Evolutionary conservation across 1,284 basidiomycete species (phyloP).

Genomic region (Leccinum solheimii): DNA sequence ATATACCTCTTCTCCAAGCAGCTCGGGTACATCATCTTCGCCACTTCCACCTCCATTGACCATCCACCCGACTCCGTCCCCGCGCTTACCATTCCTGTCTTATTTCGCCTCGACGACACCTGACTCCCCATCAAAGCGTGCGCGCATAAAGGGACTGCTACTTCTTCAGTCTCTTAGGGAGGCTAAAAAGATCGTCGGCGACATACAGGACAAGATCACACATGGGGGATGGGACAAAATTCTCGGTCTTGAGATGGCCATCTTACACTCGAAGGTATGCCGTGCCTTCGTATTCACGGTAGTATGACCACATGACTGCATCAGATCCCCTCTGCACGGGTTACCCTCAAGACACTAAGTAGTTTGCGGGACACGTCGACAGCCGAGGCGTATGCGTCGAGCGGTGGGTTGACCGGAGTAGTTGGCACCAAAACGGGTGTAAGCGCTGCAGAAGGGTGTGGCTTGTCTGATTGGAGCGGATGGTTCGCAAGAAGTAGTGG

Average conservation of each 20-base stretch:
- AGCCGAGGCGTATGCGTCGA: slow-evolving; percentile 80
- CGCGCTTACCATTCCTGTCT: slow-evolving; percentile 50
- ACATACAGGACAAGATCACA: slow-evolving; percentile 24
- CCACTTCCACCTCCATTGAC: slow-evolving; percentile 12
- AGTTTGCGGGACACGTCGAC: slow-evolving; percentile 71
- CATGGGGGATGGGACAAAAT: slow-evolving; percentile 40
- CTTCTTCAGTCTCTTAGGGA: slow-evolving; percentile 67
- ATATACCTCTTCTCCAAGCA: slow-evolving; percentile 36
- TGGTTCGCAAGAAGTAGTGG: slow-evolving; percentile 27
- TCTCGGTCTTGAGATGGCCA: slow-evolving; percentile 72
- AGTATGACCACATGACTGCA: background rate
- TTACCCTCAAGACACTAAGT: slow-evolving; percentile 67
- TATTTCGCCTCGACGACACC: slow-evolving; percentile 72
- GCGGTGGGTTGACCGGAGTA: slow-evolving; percentile 56
- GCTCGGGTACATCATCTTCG: slow-evolving; percentile 1
- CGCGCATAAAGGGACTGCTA: slow-evolving; percentile 72
- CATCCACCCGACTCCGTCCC: background rate
- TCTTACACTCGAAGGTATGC: slow-evolving; percentile 78
- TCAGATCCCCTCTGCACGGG: slow-evolving; percentile 64
- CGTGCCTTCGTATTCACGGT: background rate
- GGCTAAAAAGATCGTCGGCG: slow-evolving; percentile 33
- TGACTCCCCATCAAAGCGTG: slow-evolving; percentile 69
- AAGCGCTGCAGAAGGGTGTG: slow-evolving; percentile 51
- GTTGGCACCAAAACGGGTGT: slow-evolving; percentile 45
- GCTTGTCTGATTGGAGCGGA: slow-evolving; percentile 32